Conservation (phyloP, 2,329 filamentous ascomycete genomes). For the Aspergillus brunneoviolaceus region DNA sequence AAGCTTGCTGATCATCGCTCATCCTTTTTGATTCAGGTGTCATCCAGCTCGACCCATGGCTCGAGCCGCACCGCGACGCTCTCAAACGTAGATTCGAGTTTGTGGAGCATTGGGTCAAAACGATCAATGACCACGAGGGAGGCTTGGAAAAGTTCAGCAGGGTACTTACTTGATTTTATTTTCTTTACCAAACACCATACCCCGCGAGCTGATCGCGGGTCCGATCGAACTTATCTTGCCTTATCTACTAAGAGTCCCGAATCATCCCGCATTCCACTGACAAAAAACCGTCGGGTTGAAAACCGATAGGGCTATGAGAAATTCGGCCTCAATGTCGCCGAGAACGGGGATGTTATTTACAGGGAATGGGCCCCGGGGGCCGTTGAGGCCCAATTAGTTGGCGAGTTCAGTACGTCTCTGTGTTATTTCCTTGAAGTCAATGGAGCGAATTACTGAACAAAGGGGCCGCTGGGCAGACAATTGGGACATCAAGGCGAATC, state of each 20-base stretch:
- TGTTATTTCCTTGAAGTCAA: not conserved
- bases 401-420: constrained; percentile 77
- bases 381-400: constrained; percentile 77
- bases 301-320: constrained; percentile 71
- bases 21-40: constrained; percentile 61
- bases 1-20: not conserved
- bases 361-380: constrained; percentile 97
- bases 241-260: not conserved
- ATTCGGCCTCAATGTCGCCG: constrained; percentile 79
- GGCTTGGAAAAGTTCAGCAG: constrained; percentile 88
- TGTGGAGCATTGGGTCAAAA: constrained; percentile 82
- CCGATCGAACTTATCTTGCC: not conserved
- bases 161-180: constrained; percentile 50
- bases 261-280: not conserved
- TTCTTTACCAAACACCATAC: not conserved
- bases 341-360: constrained; percentile 83
- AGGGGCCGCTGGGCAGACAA: constrained; percentile 56
- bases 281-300: not conserved
- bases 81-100: constrained; percentile 75
- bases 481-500: constrained; percentile 80
- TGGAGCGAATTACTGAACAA: constrained; percentile 26
- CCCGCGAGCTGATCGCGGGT: not conserved
- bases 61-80: constrained; percentile 77
- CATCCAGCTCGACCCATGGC: constrained; percentile 81
- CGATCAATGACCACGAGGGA: constrained; percentile 78